These are phyloP conservation scores for Colletotrichum tropicicola DNA, from an alignment of 2,329 filamentous ascomycete genomes.

Conservation along the genomic window DNA sequence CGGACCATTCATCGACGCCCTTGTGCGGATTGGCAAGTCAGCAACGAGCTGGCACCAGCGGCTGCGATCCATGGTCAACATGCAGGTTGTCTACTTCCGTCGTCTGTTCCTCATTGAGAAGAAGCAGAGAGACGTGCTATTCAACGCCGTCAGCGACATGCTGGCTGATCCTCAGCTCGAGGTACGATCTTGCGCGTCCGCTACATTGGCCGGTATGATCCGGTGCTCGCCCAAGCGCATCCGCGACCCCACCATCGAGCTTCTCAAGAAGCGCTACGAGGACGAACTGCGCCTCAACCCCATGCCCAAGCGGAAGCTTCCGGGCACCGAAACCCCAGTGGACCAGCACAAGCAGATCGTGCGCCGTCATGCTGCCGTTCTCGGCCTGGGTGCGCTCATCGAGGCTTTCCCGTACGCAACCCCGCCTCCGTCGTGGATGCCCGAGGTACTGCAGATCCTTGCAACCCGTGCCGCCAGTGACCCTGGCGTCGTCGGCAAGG, in stretches of 20 bases:
- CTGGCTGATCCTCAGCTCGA: slow-evolving; percentile 91
- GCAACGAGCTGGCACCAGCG: slow-evolving; percentile 95
- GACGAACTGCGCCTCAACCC: slow-evolving; percentile 82
- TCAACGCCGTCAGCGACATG: slow-evolving; percentile 96
- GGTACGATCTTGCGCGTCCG: slow-evolving; percentile 90
- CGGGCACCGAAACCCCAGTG: slow-evolving; percentile 74
- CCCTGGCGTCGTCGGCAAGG: slow-evolving; percentile 91
- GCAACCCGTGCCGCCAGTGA: slow-evolving; percentile 88
- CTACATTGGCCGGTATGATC: slow-evolving; percentile 96
- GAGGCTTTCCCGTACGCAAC: slow-evolving; percentile 97
- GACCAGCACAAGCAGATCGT: slow-evolving; percentile 82
- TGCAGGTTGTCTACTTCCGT: slow-evolving; percentile 98
- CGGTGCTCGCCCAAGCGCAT: slow-evolving; percentile 87
- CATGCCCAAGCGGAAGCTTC: slow-evolving; percentile 76
- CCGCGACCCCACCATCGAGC: slow-evolving; percentile 78
- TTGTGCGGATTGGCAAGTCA: slow-evolving; percentile 87
- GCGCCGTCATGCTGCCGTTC: slow-evolving; percentile 85
- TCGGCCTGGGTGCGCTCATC: slow-evolving; percentile 89
- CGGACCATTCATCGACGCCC: slow-evolving; percentile 80
- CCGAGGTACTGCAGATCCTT: slow-evolving; percentile 86
- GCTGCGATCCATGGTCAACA: slow-evolving; percentile 93
- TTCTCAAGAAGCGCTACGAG: slow-evolving; percentile 83
- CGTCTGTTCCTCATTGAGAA: slow-evolving; percentile 86
- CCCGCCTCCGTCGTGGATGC: slow-evolving; percentile 93
- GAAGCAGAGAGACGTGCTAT: slow-evolving; percentile 80